Conservation (phyloP, 306 rosid species). For the Cucurbita ficifolia region DNA sequence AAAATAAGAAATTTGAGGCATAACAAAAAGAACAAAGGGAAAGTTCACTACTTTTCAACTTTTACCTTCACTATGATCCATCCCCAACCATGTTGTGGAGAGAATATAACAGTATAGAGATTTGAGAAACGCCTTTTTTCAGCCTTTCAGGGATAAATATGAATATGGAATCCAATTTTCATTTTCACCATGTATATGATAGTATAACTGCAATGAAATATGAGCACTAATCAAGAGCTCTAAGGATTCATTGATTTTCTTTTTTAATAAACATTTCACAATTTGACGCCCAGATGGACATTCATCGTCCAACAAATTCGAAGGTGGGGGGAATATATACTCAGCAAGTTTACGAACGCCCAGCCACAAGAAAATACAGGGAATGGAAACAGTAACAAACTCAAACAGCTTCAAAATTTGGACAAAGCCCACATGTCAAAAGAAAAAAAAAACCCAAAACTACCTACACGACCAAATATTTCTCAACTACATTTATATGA, state of each 20-base stretch:
- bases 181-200: not conserved
- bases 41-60: not conserved
- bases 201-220: not conserved
- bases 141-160: not conserved
- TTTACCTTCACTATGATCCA: not conserved
- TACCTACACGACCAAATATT: slow-evolving; percentile 6
- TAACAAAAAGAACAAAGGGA: not conserved
- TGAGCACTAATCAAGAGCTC: not conserved
- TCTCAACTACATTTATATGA: not conserved
- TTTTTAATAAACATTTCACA: not conserved
- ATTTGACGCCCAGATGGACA: not conserved
- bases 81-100: not conserved
- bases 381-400: not conserved
- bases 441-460: not conserved
- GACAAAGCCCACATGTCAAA: not conserved
- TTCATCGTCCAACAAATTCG: not conserved
- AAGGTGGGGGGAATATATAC: not conserved
- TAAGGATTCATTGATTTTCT: not conserved
- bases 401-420: not conserved
- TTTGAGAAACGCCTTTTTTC: not conserved
- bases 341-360: not conserved
- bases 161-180: not conserved
- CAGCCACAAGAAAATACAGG: not conserved
- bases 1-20: not conserved
- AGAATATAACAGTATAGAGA: not conserved